Base-by-base conservation (phyloP, 495 filamentous ascomycete genomes). In the Penicillium mononematosum region DNA sequence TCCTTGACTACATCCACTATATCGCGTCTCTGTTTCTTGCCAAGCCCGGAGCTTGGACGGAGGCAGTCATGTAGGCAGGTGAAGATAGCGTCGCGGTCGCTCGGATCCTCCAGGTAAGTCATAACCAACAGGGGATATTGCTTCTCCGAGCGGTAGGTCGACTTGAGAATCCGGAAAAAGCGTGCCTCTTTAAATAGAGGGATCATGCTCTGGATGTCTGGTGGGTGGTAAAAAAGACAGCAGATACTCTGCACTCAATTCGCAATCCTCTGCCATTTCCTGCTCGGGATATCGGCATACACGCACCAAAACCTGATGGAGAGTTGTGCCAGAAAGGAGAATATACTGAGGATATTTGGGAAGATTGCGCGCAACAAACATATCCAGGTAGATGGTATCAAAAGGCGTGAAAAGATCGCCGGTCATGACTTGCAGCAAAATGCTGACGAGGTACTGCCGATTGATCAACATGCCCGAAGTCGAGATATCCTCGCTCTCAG, bases 291-390 rank as follows among this genome's bases (percentile, higher is more conserved):
- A 95, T 58, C 86, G 81, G 75, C 94, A 98, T 36, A 98, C 78
- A 7, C 90, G 89, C 9, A 83, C 75, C 42, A 98, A 78, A 38
- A 96, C 86, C 44, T 85, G 86, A 62, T 93, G 88, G 1, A 98
- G 79, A 9, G 88, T 87, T 8, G 88, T 88, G 48, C 92, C 94
- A 0, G 94, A 85, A 55, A 98, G 83, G 32, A 96, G 81, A 61
- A 98, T 89, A 64, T 96, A 96, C 68, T 97, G 92, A 5, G 90
- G 92, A 67, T 96, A 98, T 72, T 98, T 98, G 2, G 94, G 90
- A 16, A 98, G 80, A 63, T 96, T 98, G 55, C 94, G 87, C 44
- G 94, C 93, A 69, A 98, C 85, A 66, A 98, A 98, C 90, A 98
- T 98, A 68, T 98, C 88, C 34, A 98, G 81, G 70, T 95, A 98